Conservation (phyloP, 1,284 basidiomycete genomes). For the Meira nashicola region DNA sequence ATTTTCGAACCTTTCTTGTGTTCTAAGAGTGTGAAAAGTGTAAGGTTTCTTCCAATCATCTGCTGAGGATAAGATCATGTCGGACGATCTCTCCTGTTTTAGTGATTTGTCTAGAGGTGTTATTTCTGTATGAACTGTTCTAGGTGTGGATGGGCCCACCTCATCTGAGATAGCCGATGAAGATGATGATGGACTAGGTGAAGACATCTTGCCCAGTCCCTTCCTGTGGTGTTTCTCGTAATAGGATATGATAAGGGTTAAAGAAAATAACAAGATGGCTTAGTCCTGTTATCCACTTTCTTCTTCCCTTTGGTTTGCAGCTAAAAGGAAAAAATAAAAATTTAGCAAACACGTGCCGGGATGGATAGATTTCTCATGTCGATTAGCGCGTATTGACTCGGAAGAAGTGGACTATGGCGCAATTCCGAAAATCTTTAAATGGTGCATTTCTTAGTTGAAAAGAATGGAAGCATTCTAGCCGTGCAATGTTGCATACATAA, state of each 20-base stretch:
- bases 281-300: too few relatives aligned
- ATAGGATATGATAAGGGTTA: background rate
- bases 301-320: too few relatives aligned
- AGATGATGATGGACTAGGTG: conserved; percentile 2
- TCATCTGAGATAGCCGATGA: background rate
- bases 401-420: too few relatives aligned
- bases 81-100: background rate
- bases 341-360: too few relatives aligned
- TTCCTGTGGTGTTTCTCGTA: background rate
- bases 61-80: background rate
- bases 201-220: background rate
- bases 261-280: too few relatives aligned
- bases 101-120: background rate
- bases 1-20: conserved; percentile 75
- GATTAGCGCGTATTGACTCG: too few relatives aligned
- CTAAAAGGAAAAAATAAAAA: too few relatives aligned
- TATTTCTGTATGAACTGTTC: background rate
- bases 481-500: too few relatives aligned
- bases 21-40: conserved; percentile 74
- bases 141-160: conserved; percentile 4
- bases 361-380: too few relatives aligned
- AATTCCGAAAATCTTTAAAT: too few relatives aligned
- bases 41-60: conserved; percentile 7
- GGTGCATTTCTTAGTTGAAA: too few relatives aligned
- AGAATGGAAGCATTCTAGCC: too few relatives aligned